A percentile compares a stretch with the other conserved stretches of the same genome.
These are phyloP conservation scores for Eucalyptus curtisii DNA, from an alignment of 345 rosid species.

Conservation along the genomic window DNA sequence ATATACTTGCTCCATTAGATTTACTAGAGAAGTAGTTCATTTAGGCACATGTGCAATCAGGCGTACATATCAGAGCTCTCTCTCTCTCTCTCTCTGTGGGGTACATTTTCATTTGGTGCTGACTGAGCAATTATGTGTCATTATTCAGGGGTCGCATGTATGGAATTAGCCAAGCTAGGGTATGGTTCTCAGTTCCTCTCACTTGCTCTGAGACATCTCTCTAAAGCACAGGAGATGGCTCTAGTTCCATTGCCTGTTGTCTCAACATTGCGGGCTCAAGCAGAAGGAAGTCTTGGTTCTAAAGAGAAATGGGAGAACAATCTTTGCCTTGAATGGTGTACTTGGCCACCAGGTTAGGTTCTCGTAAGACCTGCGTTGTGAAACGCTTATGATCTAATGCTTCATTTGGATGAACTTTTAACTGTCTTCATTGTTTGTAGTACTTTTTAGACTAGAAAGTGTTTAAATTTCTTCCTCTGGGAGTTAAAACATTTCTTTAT, in stretches of 20 bases:
- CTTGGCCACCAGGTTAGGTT: constrained; percentile 87
- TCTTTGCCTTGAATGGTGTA: constrained; percentile 75
- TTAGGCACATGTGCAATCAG: not conserved
- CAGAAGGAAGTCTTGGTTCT: constrained; percentile 80
- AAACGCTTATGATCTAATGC: not conserved
- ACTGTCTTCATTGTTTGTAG: not conserved
- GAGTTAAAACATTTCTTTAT: not conserved
- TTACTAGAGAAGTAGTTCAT: not conserved
- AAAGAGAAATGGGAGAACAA: constrained; percentile 66
- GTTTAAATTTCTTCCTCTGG: not conserved
- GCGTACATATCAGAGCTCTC: not conserved
- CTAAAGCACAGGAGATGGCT: constrained; percentile 35
- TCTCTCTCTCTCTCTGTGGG: not conserved
- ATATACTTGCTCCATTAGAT: not conserved
- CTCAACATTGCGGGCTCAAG: constrained; percentile 70
- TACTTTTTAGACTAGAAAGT: not conserved
- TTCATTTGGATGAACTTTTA: not conserved
- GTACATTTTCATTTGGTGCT: not conserved
- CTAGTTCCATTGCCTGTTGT: constrained; percentile 49
- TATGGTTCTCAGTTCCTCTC: constrained; percentile 40
- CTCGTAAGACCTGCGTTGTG: not conserved
- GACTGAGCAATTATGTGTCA: not conserved
- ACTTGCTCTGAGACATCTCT: constrained; percentile 51
- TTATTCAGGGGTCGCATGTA: constrained; percentile 38
- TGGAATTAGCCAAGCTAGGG: constrained; percentile 65